Base-by-base conservation (phyloP, 768 basidiomycete species). In the Coprinopsis cinerea region DNA sequence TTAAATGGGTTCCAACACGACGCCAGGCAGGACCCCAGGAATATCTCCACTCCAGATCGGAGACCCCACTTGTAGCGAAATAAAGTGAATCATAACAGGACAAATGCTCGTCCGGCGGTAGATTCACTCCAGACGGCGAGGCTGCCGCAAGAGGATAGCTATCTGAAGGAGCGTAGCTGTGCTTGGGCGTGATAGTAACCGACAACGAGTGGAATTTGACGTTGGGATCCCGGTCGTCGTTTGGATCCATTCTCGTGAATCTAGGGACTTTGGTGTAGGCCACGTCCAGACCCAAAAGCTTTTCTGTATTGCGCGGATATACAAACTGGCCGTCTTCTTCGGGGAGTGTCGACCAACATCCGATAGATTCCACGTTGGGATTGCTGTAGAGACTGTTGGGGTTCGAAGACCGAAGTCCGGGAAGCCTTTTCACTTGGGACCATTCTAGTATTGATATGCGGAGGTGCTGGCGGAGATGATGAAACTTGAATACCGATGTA, bases 361-460 rank as follows among this genome's bases (percentile, higher is more conserved):
- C 69, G 11, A 63, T 13, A 23, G 44, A 24, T 46, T 64, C 63
- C 13, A 55, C 54, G 49, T 58, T 54, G 10, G 44, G 14, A 24
- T 49, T 52, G 1, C 52, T 51, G 25, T 59, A 51, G 55, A 43
- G 47, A 50, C 53, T 40, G 13, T 34, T 26, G 3, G 40, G 14
- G 22, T 20, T 27, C 4, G 48, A 43, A 7, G 59, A 57, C 40
- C 53, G 22, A 26, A 48, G 49, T 36, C 58, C 51, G n/a, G 65
- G 54, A 3, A 65, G 41, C 27, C 59, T 56, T 56, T 79, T 79
- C 11, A 78, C 64, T 44, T 76, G 70, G 23, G 63, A 61, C 77
- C 77, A 78, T 61, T 79, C 75, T 6, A 79, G 58, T 37, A 79
- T 52, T 1, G 74, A 72, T 25, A 56, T 60, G 23, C 63, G 63